Base-by-base conservation (phyloP, 495 filamentous ascomycete genomes). In the Jackrogersella multiformis region DNA sequence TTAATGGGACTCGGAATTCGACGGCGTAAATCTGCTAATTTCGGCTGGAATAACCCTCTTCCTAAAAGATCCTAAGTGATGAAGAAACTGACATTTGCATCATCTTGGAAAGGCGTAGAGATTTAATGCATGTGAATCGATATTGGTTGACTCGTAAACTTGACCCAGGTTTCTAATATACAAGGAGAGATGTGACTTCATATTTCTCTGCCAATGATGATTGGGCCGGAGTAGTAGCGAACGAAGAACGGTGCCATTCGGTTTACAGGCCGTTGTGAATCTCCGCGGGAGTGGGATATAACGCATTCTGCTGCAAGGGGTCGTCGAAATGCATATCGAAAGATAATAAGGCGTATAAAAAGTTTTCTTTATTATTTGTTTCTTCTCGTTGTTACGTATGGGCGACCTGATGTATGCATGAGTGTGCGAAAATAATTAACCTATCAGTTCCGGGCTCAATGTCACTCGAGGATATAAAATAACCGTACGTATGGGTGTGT, bases 241-340 rank as follows among this genome's bases (percentile, higher is more conserved):
- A 61, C 24, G 35, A 44, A 57, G 30, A 70, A 24, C 16, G 18
- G 52, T 61, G 28, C 12, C 57, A 66, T 60, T 51, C 46, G 32
- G 56, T 46, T 51, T 49, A 49, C 56, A 61, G 18, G 21, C 28
- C 23, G 38, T 7, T 57, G 28, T 20, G 67, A 57, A 54, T 65
- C 61, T 57, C 61, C 61, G 67, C 52, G 55, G 66, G 26, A 23
- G 35, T 54, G 21, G 39, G 28, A 70, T 66, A 65, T 62, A 46
- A 42, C 55, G 54, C 53, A 51, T 68, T 46, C 39, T 57, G 61
- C 61, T 70, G 67, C 67, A 70, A 70, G 67, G 67, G 66, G 67
- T 32, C 45, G 62, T 62, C 8, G 15, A 60, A 54, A 42, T 70
- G 51, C 61, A 70, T 61, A 61, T 28, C 41, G n/a, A n/a, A n/a